Evolutionary conservation across 768 basidiomycete species (phyloP), one percentile per base, ranked within the genome.

Genomic region (Hericium alpestre): DNA sequence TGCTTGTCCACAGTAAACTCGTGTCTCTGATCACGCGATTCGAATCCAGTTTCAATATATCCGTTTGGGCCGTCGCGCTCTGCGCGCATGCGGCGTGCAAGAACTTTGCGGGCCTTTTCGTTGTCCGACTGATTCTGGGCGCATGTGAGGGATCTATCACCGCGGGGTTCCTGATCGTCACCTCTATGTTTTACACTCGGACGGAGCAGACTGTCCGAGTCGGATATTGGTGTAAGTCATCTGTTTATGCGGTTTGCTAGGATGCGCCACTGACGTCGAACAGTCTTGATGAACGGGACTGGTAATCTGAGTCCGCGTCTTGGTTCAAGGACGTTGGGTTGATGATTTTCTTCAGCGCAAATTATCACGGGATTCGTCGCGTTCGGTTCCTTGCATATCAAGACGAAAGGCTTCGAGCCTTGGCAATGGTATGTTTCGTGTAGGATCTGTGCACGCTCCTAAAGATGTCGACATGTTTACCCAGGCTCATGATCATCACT

Each of bases 161-260:
- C 0, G 82, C 88, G 1, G 87, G 86, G 0, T 87, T 90, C 67
- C 69, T 89, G 77, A 84, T 89, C 52, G 81, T 88, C 56, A 86
- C 74, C 40, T 80, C 82, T 27, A 87, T 88, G 86, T 89, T 88
- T 63, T 88, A 88, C 63, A 87, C 85, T 0, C 77, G 83, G 53
- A 79, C 67, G 7, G 87, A 89, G 61, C 84, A 86, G 63, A 87
- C 84, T 0, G 60, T 78, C 41, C 72, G 87, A 11, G 79, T 88
- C 18, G 86, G 87, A 3, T 87, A 86, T 64, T 88, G 84, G 84
- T 87, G 86, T 87, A 66, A 69, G 84, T 72, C 18, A 27, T 16
- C 9, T 25, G 2, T 16, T 27, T n/a, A 20, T 22, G n/a, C 37
- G 10, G 40, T 16, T 23, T 18, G 9, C 7, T 37, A 8, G 32